Conservation (phyloP, 371 early-diverging fungal genomes). For the Smittium mucronatum region DNA sequence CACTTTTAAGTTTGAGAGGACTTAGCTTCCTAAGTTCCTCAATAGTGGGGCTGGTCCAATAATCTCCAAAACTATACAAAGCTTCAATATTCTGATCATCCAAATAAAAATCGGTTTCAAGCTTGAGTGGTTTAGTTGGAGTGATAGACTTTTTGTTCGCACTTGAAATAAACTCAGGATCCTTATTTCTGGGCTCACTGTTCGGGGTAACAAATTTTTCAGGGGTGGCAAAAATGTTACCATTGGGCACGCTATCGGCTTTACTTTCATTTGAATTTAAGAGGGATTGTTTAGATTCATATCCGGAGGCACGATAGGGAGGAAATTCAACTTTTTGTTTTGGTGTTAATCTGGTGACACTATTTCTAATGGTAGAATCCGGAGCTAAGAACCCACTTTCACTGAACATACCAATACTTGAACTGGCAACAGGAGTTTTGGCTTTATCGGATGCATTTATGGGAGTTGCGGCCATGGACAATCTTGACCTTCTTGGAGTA, state of each 20-base stretch:
- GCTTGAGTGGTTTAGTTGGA: neutral
- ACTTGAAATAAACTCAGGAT: conserved; percentile 43
- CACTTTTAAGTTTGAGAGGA: conserved; percentile 51
- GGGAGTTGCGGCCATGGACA: neutral
- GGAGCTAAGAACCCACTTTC: conserved; percentile 1
- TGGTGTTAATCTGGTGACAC: conserved; percentile 6
- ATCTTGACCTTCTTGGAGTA: neutral
- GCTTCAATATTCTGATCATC: conserved; percentile 12
- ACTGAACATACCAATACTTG: conserved; percentile 16
- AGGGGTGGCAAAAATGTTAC: neutral
- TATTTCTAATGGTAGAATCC: neutral
- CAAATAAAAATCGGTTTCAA: conserved; percentile 10
- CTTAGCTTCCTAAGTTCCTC: conserved; percentile 42
- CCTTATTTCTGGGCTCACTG: conserved; percentile 13
- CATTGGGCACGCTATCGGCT: neutral
- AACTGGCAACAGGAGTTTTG: neutral
- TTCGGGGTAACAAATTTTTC: conserved; percentile 6
- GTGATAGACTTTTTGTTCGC: conserved; percentile 27
- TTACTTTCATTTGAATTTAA: neutral
- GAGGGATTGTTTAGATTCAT: neutral
- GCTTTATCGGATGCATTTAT: conserved; percentile 11
- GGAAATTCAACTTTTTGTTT: conserved; percentile 11
- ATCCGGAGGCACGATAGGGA: neutral
- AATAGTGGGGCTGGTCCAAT: conserved; percentile 51
- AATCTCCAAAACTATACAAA: conserved; percentile 30